Percentiles rank a stretch among this genome's conserved stretches.
phyloP scores from a whole-genome alignment of 1,284 basidiomycete species.

The Trametes versicolor region DNA sequence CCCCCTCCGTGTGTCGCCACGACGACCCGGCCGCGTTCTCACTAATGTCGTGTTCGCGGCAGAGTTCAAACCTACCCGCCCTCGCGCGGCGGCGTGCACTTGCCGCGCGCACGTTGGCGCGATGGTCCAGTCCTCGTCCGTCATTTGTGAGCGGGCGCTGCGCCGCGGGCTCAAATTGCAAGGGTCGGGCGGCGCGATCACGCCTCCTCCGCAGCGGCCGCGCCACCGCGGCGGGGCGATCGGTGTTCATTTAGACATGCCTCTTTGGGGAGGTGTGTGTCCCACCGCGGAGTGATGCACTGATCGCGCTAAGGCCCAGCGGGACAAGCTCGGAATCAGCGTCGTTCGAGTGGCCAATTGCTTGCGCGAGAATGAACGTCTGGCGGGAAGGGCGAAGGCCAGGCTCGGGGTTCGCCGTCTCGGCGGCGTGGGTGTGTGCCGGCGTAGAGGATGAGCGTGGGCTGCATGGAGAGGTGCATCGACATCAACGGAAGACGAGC shows the following conservation, averaged over 20 bases:
- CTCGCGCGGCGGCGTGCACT: not conserved
- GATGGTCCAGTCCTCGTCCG: not conserved
- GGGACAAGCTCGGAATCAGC: constrained; percentile 1
- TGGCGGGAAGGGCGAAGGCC: no score
- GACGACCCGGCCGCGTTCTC: constrained; percentile 5
- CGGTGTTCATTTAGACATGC: constrained; percentile 21
- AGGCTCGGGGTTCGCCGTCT: no score
- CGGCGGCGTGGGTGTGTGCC: no score
- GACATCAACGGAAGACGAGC: not conserved
- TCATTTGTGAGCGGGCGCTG: not conserved
- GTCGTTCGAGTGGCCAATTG: not conserved
- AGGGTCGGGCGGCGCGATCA: not conserved
- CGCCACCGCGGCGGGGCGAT: constrained; percentile 12
- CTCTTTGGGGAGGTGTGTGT: constrained; percentile 18
- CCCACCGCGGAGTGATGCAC: constrained; percentile 23
- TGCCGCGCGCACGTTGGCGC: not conserved
- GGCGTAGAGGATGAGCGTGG: no score
- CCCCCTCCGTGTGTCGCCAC: constrained; percentile 8
- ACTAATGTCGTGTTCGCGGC: not conserved
- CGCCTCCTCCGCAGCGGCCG: constrained; percentile 5
- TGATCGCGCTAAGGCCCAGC: constrained; percentile 7
- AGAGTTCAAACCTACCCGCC: constrained; percentile 1
- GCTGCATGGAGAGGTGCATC: not conserved
- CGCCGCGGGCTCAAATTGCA: not conserved
- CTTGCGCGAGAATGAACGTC: no score